Evolutionary conservation across 2,329 filamentous ascomycete species (phyloP).

Genomic region (Neurospora crassa): DNA sequence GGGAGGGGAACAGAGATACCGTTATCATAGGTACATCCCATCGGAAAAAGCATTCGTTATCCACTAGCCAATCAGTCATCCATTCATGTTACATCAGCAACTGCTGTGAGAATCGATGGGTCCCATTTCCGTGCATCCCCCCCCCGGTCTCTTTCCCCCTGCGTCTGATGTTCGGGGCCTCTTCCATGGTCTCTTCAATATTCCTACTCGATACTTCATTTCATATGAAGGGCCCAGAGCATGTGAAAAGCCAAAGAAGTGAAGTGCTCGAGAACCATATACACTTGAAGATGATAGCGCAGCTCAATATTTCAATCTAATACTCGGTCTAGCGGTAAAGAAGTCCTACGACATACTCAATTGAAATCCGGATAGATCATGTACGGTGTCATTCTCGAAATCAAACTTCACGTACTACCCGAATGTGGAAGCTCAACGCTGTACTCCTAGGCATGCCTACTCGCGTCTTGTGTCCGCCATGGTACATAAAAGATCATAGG

Average conservation of each 20-base stretch:
- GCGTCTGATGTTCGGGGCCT: neutral
- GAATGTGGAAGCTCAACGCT: neutral
- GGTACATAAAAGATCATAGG: neutral
- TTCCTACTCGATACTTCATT: neutral
- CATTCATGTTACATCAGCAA: neutral
- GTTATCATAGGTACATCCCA: neutral
- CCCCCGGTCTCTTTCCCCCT: neutral
- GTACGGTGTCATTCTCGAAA: neutral
- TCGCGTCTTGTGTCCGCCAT: neutral
- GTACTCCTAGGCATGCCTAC: neutral
- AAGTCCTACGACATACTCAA: neutral
- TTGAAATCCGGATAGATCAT: neutral
- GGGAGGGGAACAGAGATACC: neutral
- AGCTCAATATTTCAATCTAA: neutral
- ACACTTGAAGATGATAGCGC: neutral
- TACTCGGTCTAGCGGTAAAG: neutral
- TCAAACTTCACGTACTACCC: neutral
- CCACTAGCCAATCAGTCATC: neutral
- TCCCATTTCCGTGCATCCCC: neutral
- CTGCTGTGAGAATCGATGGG: neutral
- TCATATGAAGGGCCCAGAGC: neutral
- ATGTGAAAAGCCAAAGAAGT: neutral
- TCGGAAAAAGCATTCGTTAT: neutral
- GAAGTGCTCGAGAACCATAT: neutral
- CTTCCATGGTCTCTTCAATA: neutral